phyloP scores from a whole-genome alignment of 805 yeast species.

The Torulaspora indica region DNA sequence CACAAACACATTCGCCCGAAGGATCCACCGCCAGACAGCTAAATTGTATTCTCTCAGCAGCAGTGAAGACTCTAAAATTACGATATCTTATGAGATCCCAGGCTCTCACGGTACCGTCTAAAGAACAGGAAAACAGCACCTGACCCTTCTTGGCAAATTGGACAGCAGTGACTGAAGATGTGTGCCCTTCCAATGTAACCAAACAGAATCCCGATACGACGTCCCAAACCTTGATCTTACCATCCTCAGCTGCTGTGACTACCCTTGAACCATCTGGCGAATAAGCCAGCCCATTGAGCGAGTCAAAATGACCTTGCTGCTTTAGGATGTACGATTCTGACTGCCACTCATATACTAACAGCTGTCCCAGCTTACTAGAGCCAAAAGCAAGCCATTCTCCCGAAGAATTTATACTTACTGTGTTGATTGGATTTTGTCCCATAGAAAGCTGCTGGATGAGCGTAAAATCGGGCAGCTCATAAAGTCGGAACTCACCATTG shows the following conservation, averaged over 20 bases:
- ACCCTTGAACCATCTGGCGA: slow-evolving; percentile 93
- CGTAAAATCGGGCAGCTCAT: slow-evolving; percentile 77
- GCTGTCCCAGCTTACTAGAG: slow-evolving; percentile 83
- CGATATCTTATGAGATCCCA: slow-evolving; percentile 93
- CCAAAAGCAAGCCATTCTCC: slow-evolving; percentile 99
- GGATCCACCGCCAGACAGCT: slow-evolving; percentile 91
- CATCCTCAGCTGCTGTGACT: slow-evolving; percentile 94
- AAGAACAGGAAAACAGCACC: slow-evolving; percentile 82
- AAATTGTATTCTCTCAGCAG: slow-evolving; percentile 83
- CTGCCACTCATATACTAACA: slow-evolving; percentile 97
- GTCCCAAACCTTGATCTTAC: slow-evolving; percentile 96
- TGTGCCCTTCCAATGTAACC: slow-evolving; percentile 87
- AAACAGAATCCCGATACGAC: slow-evolving; percentile 86
- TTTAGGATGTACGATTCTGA: slow-evolving; percentile 90
- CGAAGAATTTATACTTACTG: slow-evolving; percentile 68
- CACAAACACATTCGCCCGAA: slow-evolving; percentile 93
- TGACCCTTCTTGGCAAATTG: slow-evolving; percentile 86
- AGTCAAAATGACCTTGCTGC: slow-evolving; percentile 96
- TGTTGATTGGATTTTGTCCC: slow-evolving; percentile 86
- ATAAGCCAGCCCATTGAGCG: slow-evolving; percentile 76
- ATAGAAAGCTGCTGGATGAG: slow-evolving; percentile 81
- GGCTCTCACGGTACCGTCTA: slow-evolving; percentile 96
- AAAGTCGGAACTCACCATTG: slow-evolving; percentile 85
- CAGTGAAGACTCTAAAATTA: slow-evolving; percentile 91
- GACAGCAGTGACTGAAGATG: slow-evolving; percentile 81